Base-by-base conservation (phyloP, 2,329 filamentous ascomycete genomes). In the Aspergillus brunneoviolaceus region DNA sequence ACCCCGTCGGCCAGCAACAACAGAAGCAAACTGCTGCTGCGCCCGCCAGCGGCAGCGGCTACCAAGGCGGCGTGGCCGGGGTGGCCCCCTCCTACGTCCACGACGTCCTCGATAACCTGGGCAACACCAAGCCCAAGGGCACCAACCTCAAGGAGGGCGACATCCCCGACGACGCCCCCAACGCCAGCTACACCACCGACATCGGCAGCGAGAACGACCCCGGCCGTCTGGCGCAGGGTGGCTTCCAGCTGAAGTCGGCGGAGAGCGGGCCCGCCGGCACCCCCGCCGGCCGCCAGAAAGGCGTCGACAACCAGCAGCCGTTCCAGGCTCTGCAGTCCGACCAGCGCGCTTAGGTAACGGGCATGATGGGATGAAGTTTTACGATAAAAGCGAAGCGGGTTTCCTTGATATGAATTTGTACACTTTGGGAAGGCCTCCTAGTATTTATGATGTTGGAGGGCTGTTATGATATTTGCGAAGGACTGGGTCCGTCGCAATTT, bases 171-270 rank as follows among this genome's bases (percentile, higher is more conserved):
- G 70, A 76, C 49, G 72, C 71, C 9, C 75, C 76, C 25, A 85
- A 84, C 60, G 81, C 79, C 35, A 83, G 80, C 66, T 85, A 80
- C 70, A 79, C 69, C 25, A 72, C 74, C 14, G 80, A 84, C 25
- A 82, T 87, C 61, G 85, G 85, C 2, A 77, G 77, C 2, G 72
- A 81, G 63, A 77, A 85, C 47, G 85, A 88, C 65, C 85, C 86
- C 3, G 81, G 80, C 2, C 75, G 84, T 31, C 66, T 74, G 19
- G 84, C 83, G 6, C 71, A 77, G 65, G 69, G 66, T 31, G 66
- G 68, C 39, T 76, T 77, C 64, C 68, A 76, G 65, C 71, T 65
- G 12, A 62, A 51, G 16, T 71, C 66, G 45, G 67, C 70, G 1
- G 69, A 73, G 60, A 72, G 69, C 52, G 72, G 67, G 16, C 61